These are phyloP conservation scores for Neocucurbitaria cava DNA, from an alignment of 2,329 filamentous ascomycete species.

Conservation along the genomic window DNA sequence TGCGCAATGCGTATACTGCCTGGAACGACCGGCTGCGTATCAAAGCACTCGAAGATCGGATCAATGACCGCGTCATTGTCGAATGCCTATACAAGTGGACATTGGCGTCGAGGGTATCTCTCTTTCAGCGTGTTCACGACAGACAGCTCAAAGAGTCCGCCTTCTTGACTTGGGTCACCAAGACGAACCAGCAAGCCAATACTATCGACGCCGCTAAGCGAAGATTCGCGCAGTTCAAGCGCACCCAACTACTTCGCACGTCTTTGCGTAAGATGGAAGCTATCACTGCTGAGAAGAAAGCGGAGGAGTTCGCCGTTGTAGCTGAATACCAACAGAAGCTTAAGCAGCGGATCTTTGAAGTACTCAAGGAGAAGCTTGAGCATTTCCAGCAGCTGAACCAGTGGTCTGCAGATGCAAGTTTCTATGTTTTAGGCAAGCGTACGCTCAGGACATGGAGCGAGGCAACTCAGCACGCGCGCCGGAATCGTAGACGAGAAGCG, in stretches of 20 bases:
- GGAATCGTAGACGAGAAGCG: constrained; percentile 61
- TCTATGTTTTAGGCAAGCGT: constrained; percentile 61
- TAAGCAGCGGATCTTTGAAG: constrained; percentile 47
- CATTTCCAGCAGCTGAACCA: constrained; percentile 57
- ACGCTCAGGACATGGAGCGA: constrained; percentile 60
- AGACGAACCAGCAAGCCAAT: constrained; percentile 33
- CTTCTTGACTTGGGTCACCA: constrained; percentile 40
- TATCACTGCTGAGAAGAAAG: constrained; percentile 29
- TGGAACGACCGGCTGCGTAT: constrained; percentile 69
- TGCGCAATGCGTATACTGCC: constrained; percentile 64
- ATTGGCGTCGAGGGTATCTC: constrained; percentile 55
- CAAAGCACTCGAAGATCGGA: constrained; percentile 58
- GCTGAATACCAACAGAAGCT: constrained; percentile 52
- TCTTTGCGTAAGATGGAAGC: constrained; percentile 38
- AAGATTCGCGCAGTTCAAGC: constrained; percentile 41
- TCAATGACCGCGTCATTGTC: constrained; percentile 63
- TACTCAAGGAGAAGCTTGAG: constrained; percentile 45
- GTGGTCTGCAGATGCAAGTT: constrained; percentile 63
- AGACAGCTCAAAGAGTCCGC: constrained; percentile 34
- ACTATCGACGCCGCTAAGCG: constrained; percentile 40
- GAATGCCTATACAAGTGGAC: constrained; percentile 68
- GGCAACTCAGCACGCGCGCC: constrained; percentile 58
- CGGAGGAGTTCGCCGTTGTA: constrained; percentile 46
- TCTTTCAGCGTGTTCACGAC: constrained; percentile 50
- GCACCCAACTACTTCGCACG: constrained; percentile 32